Evolutionary conservation across 768 basidiomycete genomes (phyloP).

Genomic region (Rossbeevera mucosa): DNA sequence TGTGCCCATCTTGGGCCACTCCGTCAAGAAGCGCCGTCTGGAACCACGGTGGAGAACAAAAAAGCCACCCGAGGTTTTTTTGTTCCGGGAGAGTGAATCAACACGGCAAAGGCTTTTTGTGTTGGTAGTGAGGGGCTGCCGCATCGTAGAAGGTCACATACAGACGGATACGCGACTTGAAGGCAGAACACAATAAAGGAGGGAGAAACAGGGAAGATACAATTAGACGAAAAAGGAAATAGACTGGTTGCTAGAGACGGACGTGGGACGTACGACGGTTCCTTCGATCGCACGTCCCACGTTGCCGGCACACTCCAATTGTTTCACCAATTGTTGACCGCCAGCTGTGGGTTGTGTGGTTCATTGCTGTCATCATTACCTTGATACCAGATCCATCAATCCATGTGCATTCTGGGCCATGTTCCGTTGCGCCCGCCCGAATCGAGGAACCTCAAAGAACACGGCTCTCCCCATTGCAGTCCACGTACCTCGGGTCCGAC

Average conservation of each 20-base stretch:
- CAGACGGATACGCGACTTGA: slow-evolving; percentile 18
- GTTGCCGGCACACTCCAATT: slow-evolving; percentile 29
- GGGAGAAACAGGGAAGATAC: slow-evolving; percentile 32
- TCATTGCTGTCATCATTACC: slow-evolving; percentile 6
- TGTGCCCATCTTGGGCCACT: slow-evolving; percentile 34
- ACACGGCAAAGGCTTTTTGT: slow-evolving; percentile 31
- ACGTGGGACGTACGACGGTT: slow-evolving; percentile 7
- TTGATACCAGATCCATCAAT: slow-evolving; percentile 25
- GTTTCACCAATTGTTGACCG: slow-evolving; percentile 21
- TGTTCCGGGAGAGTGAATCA: slow-evolving; percentile 22
- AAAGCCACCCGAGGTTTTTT: slow-evolving; percentile 26
- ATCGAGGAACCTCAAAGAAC: slow-evolving; percentile 32
- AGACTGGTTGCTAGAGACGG: no score
- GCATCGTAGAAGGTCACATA: slow-evolving; percentile 25
- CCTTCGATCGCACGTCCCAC: slow-evolving; percentile 20
- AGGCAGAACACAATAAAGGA: slow-evolving; percentile 31
- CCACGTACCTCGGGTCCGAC: slow-evolving; percentile 3
- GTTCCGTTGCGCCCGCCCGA: slow-evolving; percentile 23
- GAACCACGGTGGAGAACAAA: slow-evolving; percentile 30
- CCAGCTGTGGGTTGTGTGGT: slow-evolving; percentile 8
- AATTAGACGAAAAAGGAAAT: slow-evolving; percentile 36
- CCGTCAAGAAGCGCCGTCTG: slow-evolving; percentile 26
- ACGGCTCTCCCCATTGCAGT: slow-evolving; percentile 9
- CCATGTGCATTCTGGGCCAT: slow-evolving; percentile 1
- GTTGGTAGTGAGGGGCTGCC: slow-evolving; percentile 32